Conservation (phyloP, 2,329 filamentous ascomycete genomes). For the Paraphaeosphaeria sporulosa region DNA sequence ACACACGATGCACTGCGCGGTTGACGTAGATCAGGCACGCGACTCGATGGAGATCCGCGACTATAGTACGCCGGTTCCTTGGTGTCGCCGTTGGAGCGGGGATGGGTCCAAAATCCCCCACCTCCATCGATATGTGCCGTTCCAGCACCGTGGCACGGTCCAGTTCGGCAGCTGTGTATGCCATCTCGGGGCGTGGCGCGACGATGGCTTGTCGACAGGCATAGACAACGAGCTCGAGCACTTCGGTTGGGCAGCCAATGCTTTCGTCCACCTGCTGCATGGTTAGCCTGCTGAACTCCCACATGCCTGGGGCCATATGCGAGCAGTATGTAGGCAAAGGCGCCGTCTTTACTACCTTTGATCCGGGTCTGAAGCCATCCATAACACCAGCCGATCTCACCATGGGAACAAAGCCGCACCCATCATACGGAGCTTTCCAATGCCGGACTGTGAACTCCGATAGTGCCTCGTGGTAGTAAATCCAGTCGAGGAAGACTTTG, state of each 20-base stretch:
- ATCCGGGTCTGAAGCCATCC: slow-evolving; percentile 1
- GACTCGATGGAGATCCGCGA: slow-evolving; percentile 21
- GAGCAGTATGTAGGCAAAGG: too few species aligned
- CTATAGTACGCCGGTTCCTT: slow-evolving; percentile 19
- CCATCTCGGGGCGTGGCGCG: slow-evolving; percentile 9
- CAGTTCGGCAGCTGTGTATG: slow-evolving; percentile 13
- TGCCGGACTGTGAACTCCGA: slow-evolving; percentile 23
- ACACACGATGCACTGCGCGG: slow-evolving; percentile 19
- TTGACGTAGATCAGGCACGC: slow-evolving; percentile 25
- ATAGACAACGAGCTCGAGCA: slow-evolving; percentile 21
- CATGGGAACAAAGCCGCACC: slow-evolving; percentile 21
- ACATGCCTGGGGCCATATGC: too few species aligned
- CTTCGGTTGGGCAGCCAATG: slow-evolving; percentile 23
- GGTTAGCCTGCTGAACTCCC: too few species aligned
- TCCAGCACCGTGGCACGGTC: slow-evolving; percentile 19
- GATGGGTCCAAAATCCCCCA: slow-evolving; percentile 20
- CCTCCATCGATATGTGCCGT: slow-evolving; percentile 15
- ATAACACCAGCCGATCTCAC: slow-evolving; percentile 17
- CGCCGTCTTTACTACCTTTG: too few species aligned
- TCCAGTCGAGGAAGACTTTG: slow-evolving; percentile 23
- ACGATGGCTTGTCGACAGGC: slow-evolving; percentile 21
- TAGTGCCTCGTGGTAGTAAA: slow-evolving; percentile 23
- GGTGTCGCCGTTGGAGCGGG: slow-evolving; percentile 13
- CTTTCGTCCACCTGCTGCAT: slow-evolving; percentile 13
- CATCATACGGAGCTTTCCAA: slow-evolving; percentile 21